Evolutionary conservation across 2,329 filamentous ascomycete genomes (phyloP).

Genomic region (Ceratocystiopsis minuta): DNA sequence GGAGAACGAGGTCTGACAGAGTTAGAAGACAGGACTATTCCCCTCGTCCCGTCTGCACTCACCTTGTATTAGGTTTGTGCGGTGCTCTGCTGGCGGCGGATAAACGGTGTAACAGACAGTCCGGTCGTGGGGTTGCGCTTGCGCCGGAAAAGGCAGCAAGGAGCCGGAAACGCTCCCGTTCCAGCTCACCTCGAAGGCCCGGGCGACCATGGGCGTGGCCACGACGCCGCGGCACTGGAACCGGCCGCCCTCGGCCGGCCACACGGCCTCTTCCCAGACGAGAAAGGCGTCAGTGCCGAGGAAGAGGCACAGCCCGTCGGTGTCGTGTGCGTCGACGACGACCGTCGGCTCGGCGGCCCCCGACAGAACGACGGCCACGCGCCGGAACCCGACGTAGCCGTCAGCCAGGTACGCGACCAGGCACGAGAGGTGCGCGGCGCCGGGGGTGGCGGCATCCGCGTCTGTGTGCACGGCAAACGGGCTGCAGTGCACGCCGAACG

Average conservation of each 20-base stretch:
- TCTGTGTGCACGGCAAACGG: conserved; percentile 25
- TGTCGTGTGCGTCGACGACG: conserved; percentile 22
- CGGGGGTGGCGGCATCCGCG: conserved; percentile 13
- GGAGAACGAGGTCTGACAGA: not conserved
- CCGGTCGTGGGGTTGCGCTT: not conserved
- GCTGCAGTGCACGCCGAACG: conserved; percentile 35
- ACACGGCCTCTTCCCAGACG: conserved; percentile 35
- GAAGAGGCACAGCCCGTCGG: conserved; percentile 29
- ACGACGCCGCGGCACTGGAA: conserved; percentile 32
- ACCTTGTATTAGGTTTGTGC: conserved; percentile 30
- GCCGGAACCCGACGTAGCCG: conserved; percentile 37
- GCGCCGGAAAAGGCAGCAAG: conserved; percentile 1
- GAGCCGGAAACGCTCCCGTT: conserved; percentile 15
- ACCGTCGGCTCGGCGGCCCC: conserved; percentile 13
- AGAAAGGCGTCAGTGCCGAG: conserved; percentile 35
- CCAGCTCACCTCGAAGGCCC: conserved; percentile 28
- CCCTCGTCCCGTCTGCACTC: conserved; percentile 2
- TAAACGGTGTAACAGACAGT: not conserved
- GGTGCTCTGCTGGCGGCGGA: conserved; percentile 4
- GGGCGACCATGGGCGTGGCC: conserved; percentile 30
- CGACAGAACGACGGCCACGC: conserved; percentile 20
- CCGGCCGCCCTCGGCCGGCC: conserved; percentile 17
- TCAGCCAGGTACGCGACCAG: conserved; percentile 31
- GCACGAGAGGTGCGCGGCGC: conserved; percentile 11
- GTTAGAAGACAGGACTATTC: conserved; percentile 6